Evolutionary conservation across 352 stramenopile species (phyloP).

Genomic region (Aphanomyces cochlioides): DNA sequence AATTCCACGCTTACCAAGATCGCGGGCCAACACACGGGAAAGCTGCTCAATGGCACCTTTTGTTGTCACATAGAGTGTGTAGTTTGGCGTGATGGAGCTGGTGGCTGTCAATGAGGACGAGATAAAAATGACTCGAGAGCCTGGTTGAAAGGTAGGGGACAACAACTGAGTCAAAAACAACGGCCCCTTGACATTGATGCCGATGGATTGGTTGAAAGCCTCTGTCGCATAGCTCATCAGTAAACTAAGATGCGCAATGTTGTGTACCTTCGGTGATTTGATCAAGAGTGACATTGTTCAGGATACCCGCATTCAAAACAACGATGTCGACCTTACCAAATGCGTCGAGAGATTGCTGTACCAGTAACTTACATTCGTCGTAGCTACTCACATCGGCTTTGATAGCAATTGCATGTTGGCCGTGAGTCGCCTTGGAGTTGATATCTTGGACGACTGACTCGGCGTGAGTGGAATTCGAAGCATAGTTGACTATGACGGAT

Average conservation of each 20-base stretch:
- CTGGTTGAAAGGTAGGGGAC: neutral
- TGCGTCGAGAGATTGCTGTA: constrained; percentile 6
- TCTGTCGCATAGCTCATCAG: neutral
- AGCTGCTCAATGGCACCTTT: constrained; percentile 29
- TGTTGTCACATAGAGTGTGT: constrained; percentile 22
- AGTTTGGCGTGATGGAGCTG: constrained; percentile 24
- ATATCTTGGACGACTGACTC: constrained; percentile 1
- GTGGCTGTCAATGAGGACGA: constrained; percentile 16
- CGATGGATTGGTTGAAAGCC: constrained; percentile 11
- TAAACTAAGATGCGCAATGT: neutral
- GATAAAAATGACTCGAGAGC: constrained; percentile 21
- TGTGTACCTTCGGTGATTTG: constrained; percentile 20
- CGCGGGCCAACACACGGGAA: constrained; percentile 13
- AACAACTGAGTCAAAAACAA: constrained; percentile 12
- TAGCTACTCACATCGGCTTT: constrained; percentile 11
- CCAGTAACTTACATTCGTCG: neutral
- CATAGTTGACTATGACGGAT: constrained; percentile 21
- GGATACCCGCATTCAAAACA: constrained; percentile 15
- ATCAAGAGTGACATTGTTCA: neutral
- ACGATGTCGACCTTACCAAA: constrained; percentile 20
- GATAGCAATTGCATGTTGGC: constrained; percentile 8
- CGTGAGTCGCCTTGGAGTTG: neutral
- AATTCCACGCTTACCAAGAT: constrained; percentile 18
- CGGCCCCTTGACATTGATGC: constrained; percentile 19
- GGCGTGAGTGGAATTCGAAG: constrained; percentile 1